Percentiles rank a stretch among this genome's conserved stretches.
Conservation (phyloP, 1,139 yeast species). For the Taphrina wiesneri region DNA sequence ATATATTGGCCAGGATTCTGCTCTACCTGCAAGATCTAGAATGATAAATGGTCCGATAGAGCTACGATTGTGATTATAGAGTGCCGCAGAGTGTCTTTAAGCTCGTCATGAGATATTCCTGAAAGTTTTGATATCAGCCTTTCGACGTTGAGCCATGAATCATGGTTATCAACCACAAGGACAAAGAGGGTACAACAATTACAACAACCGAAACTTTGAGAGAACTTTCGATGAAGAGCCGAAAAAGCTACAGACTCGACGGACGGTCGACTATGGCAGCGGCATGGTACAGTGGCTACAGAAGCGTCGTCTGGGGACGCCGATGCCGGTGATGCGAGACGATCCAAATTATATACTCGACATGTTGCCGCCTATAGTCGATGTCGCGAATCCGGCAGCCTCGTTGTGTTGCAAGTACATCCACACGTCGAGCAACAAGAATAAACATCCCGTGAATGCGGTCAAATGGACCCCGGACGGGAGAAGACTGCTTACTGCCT, state of each 20-base stretch:
- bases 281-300: slow-evolving; percentile 71
- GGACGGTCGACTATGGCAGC: slow-evolving; percentile 87
- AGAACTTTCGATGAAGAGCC: slow-evolving; percentile 19
- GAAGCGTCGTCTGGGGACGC: slow-evolving; percentile 42
- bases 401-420: slow-evolving; percentile 80
- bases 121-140: not conserved
- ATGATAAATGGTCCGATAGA: not conserved
- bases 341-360: slow-evolving; percentile 74
- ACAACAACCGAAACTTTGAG: slow-evolving; percentile 24
- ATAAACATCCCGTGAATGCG: slow-evolving; percentile 85
- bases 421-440: slow-evolving; percentile 86
- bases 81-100: not conserved
- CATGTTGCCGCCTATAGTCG: slow-evolving; percentile 62
- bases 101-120: not conserved
- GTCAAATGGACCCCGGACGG: slow-evolving; percentile 98
- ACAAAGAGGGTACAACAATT: slow-evolving; percentile 8
- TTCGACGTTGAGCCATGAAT: not conserved
- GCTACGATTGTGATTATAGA: not conserved
- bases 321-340: slow-evolving; percentile 62
- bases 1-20: not conserved
- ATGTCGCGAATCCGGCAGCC: slow-evolving; percentile 54
- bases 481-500: slow-evolving; percentile 81
- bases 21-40: not conserved
- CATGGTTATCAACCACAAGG: slow-evolving; percentile 12
- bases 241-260: slow-evolving; percentile 47